A percentile compares a stretch with the other conserved stretches of the same genome.
These are phyloP conservation scores for Wickerhamiella domercqiae DNA, from an alignment of 805 yeast genomes.

Conservation along the genomic window DNA sequence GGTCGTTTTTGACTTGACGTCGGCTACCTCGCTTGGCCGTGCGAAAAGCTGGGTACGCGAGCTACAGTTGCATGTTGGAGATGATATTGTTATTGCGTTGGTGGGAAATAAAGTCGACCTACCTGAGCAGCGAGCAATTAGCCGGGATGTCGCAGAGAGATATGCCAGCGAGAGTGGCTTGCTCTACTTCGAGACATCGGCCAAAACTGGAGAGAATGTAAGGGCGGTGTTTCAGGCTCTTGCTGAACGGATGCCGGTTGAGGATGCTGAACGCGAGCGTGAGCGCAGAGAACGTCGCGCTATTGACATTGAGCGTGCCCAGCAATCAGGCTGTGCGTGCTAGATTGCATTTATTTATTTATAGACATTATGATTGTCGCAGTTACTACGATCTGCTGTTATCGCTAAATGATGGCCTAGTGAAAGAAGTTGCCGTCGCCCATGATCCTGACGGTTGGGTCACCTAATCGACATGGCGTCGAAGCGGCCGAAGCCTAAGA, in stretches of 20 bases:
- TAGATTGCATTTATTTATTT: constrained; percentile 13
- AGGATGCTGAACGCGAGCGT: constrained; percentile 20
- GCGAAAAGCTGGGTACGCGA: constrained; percentile 90
- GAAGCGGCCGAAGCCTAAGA: constrained; percentile 1
- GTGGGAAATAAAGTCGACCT: constrained; percentile 81
- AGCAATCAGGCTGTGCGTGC: constrained; percentile 24
- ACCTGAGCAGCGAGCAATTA: constrained; percentile 28
- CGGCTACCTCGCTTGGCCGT: constrained; percentile 48
- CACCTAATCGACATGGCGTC: constrained; percentile 1
- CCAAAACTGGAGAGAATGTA: constrained; percentile 56
- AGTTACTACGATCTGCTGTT: not conserved
- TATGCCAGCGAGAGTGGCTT: constrained; percentile 42
- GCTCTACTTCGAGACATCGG: constrained; percentile 45
- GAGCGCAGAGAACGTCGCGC: constrained; percentile 16
- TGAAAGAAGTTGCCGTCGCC: too few species aligned
- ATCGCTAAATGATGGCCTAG: not conserved
- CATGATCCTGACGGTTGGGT: too few species aligned
- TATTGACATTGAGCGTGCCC: constrained; percentile 13
- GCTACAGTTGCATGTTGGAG: constrained; percentile 66
- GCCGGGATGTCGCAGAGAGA: constrained; percentile 28
- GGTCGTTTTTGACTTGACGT: constrained; percentile 73
- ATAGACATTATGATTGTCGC: too few species aligned
- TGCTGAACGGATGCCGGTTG: constrained; percentile 35
- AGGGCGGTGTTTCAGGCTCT: constrained; percentile 30
- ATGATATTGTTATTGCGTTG: constrained; percentile 59